These are phyloP conservation scores for Talaromyces sp. DNA, from an alignment of 2,329 filamentous ascomycete species.

Conservation along the genomic window DNA sequence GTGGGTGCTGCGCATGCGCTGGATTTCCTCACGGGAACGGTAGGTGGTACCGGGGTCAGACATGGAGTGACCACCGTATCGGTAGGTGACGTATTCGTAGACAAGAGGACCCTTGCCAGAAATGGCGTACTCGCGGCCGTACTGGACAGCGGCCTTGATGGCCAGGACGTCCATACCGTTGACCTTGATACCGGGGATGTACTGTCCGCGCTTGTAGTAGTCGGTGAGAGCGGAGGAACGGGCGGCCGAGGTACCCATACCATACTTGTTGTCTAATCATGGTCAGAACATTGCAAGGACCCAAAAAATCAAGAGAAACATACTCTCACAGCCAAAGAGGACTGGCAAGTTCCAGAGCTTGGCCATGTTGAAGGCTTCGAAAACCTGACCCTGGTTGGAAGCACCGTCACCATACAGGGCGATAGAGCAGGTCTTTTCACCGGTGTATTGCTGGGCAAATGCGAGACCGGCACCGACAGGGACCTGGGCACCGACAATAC, in stretches of 20 bases:
- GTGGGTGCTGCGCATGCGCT: constrained; percentile 98
- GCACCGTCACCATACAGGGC: constrained; percentile 97
- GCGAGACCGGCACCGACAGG: constrained; percentile 94
- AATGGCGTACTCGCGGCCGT: constrained; percentile 82
- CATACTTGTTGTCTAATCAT: constrained; percentile 93
- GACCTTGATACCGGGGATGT: constrained; percentile 98
- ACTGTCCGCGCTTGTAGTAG: constrained; percentile 99
- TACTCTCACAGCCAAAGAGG: constrained; percentile 97
- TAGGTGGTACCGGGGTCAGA: constrained; percentile 99
- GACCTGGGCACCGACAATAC: constrained; percentile 97
- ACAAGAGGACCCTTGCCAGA: constrained; percentile 88
- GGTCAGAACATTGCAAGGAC: not conserved
- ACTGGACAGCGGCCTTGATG: constrained; percentile 91
- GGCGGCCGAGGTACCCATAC: constrained; percentile 95
- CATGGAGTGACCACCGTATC: constrained; percentile 99
- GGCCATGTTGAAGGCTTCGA: constrained; percentile 99
- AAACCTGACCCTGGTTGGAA: constrained; percentile 98
- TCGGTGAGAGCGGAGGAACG: constrained; percentile 94
- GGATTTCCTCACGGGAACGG: constrained; percentile 98
- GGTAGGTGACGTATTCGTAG: constrained; percentile 98
- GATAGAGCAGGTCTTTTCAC: constrained; percentile 77
- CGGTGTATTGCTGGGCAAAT: constrained; percentile 93
- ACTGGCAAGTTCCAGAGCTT: constrained; percentile 97
- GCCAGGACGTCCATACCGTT: constrained; percentile 99
- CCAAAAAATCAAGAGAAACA: constrained; percentile 34